Conservation (phyloP, 352 stramenopile species). For the Thraustochytrium sp. region DNA sequence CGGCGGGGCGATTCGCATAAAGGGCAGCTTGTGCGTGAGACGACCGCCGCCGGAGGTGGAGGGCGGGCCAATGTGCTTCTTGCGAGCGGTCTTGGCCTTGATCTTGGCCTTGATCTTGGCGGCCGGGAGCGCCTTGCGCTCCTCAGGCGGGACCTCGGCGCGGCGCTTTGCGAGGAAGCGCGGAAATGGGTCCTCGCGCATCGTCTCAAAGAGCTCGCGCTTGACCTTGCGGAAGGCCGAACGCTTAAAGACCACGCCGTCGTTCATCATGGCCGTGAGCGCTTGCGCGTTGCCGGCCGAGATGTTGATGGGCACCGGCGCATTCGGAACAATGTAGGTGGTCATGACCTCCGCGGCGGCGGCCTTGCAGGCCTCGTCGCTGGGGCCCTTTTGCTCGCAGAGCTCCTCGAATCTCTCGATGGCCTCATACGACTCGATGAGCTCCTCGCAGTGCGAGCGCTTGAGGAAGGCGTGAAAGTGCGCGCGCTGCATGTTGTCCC, state of each 20-base stretch:
- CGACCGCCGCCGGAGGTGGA: too few relatives aligned
- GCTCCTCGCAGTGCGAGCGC: not conserved
- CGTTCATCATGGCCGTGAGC: not conserved
- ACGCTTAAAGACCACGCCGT: not conserved
- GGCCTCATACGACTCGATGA: not conserved
- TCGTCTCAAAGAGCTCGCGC: constrained; percentile 13
- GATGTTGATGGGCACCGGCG: not conserved
- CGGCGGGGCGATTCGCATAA: too few relatives aligned
- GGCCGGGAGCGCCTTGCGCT: not conserved
- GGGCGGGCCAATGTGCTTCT: too few relatives aligned
- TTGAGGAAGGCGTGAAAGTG: not conserved
- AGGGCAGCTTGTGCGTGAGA: too few relatives aligned
- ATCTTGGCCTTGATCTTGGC: not conserved
- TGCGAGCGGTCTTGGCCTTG: too few relatives aligned
- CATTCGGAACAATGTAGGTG: not conserved
- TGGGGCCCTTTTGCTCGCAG: not conserved
- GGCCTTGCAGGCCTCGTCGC: not conserved
- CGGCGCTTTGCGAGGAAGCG: not conserved
- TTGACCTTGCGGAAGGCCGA: not conserved
- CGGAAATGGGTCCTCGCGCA: not conserved
- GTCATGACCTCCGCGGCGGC: not conserved
- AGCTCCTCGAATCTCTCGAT: not conserved
- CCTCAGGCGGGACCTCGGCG: not conserved
- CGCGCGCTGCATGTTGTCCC: not conserved
- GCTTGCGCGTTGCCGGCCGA: not conserved